Base-by-base conservation (phyloP, 2,329 filamentous ascomycete genomes). In the Ophiobolus disseminans region DNA sequence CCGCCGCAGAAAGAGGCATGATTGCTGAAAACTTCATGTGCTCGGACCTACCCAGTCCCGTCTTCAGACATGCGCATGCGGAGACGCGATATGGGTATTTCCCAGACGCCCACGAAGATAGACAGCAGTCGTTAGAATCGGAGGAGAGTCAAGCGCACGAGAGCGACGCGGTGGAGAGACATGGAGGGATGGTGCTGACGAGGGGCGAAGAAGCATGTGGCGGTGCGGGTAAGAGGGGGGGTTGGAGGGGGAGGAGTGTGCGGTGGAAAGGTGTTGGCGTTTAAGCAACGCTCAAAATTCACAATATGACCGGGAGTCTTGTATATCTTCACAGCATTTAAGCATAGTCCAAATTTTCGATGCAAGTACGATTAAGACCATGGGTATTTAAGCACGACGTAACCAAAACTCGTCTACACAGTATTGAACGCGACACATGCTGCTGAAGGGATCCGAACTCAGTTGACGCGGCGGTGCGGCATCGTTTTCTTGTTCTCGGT, bases 401-500 rank as follows among this genome's bases (percentile, higher is more conserved):
- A n/a, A n/a, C n/a, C n/a, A n/a, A n/a, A n/a, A n/a, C n/a, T n/a
- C n/a, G n/a, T n/a, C n/a, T n/a, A n/a, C n/a, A n/a, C n/a, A n/a
- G n/a, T n/a, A n/a, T n/a, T n/a, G n/a, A n/a, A n/a, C n/a, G n/a
- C n/a, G n/a, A n/a, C n/a, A n/a, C n/a, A n/a, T n/a, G n/a, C n/a
- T n/a, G n/a, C n/a, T n/a, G n/a, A n/a, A n/a, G n/a, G n/a, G n/a
- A n/a, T n/a, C n/a, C n/a, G n/a, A n/a, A n/a, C n/a, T 53, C 37
- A 53, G 1, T 16, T 21, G 1, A 58, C 38, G 4, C 53, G 48
- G 16, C 56, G 48, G 1, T 48, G 53, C 16, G 62, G 58, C 13
- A 53, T 56, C 48, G 80, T 73, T 63, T 76, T 78, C 63, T 79
- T 77, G 63, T 86, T 86, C 65, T 85, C 83, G 55, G 77, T 76